Percentiles rank a stretch among this genome's conserved stretches.
These are phyloP conservation scores for Aristolochia californica DNA, from an alignment of 164 flowering plant genomes.

Conservation along the genomic window DNA sequence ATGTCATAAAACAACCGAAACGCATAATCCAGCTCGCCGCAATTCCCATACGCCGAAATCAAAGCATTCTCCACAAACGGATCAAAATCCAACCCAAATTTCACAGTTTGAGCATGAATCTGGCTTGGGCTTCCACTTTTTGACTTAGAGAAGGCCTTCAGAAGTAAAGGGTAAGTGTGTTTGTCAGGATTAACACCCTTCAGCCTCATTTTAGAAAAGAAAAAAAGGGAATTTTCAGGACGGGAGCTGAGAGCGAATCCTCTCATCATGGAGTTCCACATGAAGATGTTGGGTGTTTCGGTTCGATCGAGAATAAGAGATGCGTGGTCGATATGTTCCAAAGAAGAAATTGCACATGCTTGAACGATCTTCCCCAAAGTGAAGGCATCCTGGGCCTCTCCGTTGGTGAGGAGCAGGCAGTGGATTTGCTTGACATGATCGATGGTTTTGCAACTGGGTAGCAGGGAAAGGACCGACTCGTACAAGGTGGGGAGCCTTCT, in stretches of 20 bases:
- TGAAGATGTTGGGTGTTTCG: constrained; percentile 5
- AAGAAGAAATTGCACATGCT: constrained; percentile 3
- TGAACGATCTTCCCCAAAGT: constrained; percentile 13
- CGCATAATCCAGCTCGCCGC: constrained; percentile 14
- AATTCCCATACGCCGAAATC: constrained; percentile 15
- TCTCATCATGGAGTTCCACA: constrained; percentile 21
- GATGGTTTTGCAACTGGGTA: constrained; percentile 5
- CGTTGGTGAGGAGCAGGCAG: constrained; percentile 16
- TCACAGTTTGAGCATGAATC: constrained; percentile 20
- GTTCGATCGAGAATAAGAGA: constrained; percentile 14
- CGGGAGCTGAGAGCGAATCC: constrained; percentile 11
- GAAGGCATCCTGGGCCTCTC: constrained; percentile 15
- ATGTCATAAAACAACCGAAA: constrained; percentile 26
- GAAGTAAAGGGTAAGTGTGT: constrained; percentile 30
- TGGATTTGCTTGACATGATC: constrained; percentile 18
- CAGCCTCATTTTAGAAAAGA: constrained; percentile 17
- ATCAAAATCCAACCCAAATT: constrained; percentile 22
- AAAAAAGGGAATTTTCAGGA: constrained; percentile 13
- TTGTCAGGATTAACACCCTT: constrained; percentile 15
- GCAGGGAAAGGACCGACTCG: not conserved
- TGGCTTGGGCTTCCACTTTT: constrained; percentile 13
- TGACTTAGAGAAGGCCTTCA: constrained; percentile 17
- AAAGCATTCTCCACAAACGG: constrained; percentile 19
- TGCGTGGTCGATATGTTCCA: constrained; percentile 6
- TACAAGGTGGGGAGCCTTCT: not conserved